phyloP scores from a whole-genome alignment of 345 rosid species.

The Eucalyptus melliodora region DNA sequence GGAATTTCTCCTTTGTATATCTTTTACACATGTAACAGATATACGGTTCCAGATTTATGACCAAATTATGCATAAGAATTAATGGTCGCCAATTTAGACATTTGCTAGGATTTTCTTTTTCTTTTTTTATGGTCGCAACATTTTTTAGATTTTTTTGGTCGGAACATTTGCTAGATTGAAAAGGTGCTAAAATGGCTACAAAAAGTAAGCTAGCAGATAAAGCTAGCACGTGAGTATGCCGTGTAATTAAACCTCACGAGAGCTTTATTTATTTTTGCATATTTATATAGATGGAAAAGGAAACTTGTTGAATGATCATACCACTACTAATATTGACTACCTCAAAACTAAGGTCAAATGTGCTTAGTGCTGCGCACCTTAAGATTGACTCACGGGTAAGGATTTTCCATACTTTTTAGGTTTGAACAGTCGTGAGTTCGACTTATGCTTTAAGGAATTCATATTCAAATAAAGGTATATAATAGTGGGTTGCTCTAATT shows the following conservation, averaged over 20 bases:
- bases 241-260: not conserved
- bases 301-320: not conserved
- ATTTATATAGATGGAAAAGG: not conserved
- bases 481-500: not conserved
- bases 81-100: not conserved
- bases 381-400: not conserved
- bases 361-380: not conserved
- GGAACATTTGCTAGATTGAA: not conserved
- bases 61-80: not conserved
- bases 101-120: not conserved
- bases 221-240: not conserved
- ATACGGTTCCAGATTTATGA: not conserved
- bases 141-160: too few relatives aligned
- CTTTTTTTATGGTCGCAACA: accelerated
- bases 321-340: not conserved
- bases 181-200: not conserved
- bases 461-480: too few relatives aligned
- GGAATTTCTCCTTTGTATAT: not conserved
- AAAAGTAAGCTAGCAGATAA: not conserved
- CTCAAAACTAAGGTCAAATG: not conserved
- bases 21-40: not conserved
- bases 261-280: not conserved
- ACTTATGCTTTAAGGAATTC: not conserved
- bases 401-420: not conserved
- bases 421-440: not conserved